Evolutionary conservation across 208 protist genomes (phyloP).

Genomic region (Leptomonas seymouri): DNA sequence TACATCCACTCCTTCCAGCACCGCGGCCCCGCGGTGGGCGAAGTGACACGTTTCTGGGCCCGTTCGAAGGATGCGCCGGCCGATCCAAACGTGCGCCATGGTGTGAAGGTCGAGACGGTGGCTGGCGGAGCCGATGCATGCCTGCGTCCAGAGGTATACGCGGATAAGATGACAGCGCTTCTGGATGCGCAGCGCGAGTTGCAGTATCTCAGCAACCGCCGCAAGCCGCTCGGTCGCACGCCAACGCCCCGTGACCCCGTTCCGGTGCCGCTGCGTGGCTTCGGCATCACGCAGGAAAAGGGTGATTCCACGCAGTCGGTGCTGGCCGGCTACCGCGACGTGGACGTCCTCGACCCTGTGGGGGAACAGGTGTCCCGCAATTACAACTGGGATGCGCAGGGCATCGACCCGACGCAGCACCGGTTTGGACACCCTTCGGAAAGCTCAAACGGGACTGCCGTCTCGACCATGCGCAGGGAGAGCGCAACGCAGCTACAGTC

Average conservation of each 20-base stretch:
- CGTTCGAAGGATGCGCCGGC: constrained; percentile 46
- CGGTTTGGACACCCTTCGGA: constrained; percentile 57
- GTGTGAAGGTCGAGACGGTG: constrained; percentile 30
- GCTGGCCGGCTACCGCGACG: constrained; percentile 51
- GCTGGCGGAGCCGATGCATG: constrained; percentile 53
- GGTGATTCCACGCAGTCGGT: constrained; percentile 59
- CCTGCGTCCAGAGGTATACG: constrained; percentile 60
- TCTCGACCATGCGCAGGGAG: neutral
- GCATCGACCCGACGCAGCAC: constrained; percentile 75
- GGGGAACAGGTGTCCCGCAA: constrained; percentile 61
- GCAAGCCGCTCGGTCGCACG: constrained; percentile 62
- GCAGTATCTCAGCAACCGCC: constrained; percentile 49
- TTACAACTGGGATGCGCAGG: constrained; percentile 78
- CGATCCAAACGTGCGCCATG: constrained; percentile 54
- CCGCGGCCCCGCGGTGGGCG: constrained; percentile 66
- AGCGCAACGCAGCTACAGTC: constrained; percentile 50
- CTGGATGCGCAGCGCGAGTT: constrained; percentile 77
- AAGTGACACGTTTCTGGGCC: constrained; percentile 52
- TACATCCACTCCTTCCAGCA: constrained; percentile 62
- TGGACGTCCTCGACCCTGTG: constrained; percentile 54
- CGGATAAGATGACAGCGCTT: constrained; percentile 61
- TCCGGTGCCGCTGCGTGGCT: constrained; percentile 56
- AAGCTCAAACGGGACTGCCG: constrained; percentile 24
- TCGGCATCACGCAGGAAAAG: constrained; percentile 45
- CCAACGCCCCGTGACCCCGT: constrained; percentile 42